Base-by-base conservation (phyloP, 805 yeast genomes). In the Candida ipomoeae region DNA sequence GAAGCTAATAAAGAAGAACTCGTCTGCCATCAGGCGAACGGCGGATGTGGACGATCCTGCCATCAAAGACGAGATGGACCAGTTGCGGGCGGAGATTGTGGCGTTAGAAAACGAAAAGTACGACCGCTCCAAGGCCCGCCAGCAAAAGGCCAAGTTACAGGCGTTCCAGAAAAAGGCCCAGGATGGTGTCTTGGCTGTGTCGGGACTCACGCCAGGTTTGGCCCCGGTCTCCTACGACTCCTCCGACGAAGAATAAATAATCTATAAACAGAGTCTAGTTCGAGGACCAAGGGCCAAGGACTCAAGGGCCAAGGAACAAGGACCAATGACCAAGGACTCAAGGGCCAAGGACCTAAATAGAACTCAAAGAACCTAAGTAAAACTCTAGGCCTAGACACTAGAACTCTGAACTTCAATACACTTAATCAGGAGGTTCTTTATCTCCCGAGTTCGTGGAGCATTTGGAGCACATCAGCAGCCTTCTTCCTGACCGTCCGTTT, bases 131-230 rank as follows among this genome's bases (percentile, higher is more conserved):
- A 60, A 61, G 49, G 61, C 59, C 32, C 58, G 51, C 56, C 53
- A 49, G 40, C 51, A 52, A 23, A 50, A 54, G 37, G 59, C 58
- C 46, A 55, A 58, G 41, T 52, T 53, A 50, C 52, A 57, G 33
- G 65, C 63, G 7, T 67, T 68, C 52, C 66, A 71, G 44, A 64
- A 68, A 31, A 76, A 74, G 60, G 64, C 77, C 47, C 64, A 73
- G 50, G 67, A 69, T 46, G 82, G 81, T 18, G 58, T 63, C 35
- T 66, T 77, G 54, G 65, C 79, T 3, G 68, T 69, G 53, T 79
- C 87, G 38, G 92, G 94, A 26, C 73, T 87, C 49, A 87, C 95
- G 0, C 95, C 94, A 0, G 95, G 95, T 54, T 75, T 87, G 66
- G 95, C 94, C 1, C 94, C 94, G 32, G 90, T 87, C 21, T 91